Percentiles rank a stretch among this genome's conserved stretches.
Evolutionary conservation across 225 moss, liverwort and hornwort species (phyloP).

Genomic region (Pseudisothecium myosuroides): DNA sequence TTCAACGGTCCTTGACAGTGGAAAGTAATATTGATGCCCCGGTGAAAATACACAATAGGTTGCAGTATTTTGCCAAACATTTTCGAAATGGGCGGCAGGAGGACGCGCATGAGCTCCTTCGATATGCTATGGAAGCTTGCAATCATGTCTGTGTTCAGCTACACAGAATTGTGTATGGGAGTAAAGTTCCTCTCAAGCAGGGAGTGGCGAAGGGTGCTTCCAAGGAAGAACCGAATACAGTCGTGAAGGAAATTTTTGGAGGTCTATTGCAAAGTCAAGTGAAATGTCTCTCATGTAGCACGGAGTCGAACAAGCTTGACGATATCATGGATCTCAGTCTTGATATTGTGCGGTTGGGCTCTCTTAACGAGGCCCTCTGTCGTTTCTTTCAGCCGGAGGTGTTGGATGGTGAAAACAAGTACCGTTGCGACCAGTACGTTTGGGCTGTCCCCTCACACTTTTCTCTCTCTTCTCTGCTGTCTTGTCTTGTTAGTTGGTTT

Average conservation of each 20-base stretch:
- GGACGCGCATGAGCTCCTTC: conserved; percentile 78
- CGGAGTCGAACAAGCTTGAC: conserved; percentile 71
- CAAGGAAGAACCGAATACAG: conserved; percentile 68
- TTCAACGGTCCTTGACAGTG: conserved; percentile 47
- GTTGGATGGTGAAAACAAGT: conserved; percentile 76
- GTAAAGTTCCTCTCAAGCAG: conserved; percentile 30
- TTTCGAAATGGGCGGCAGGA: conserved; percentile 80
- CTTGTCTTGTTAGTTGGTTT: not conserved
- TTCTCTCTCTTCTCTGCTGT: not conserved
- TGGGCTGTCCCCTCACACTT: not conserved
- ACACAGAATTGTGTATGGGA: conserved; percentile 33
- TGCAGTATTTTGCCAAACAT: conserved; percentile 65
- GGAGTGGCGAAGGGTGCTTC: conserved; percentile 30
- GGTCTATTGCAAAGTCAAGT: conserved; percentile 76
- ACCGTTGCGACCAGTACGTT: conserved; percentile 65
- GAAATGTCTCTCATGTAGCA: conserved; percentile 54
- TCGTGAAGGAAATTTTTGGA: conserved; percentile 75
- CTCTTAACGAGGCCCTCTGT: conserved; percentile 54
- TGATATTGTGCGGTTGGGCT: conserved; percentile 49
- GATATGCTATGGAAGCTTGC: conserved; percentile 73
- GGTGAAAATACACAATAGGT: conserved; percentile 50
- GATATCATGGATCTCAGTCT: conserved; percentile 83
- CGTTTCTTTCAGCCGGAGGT: conserved; percentile 77
- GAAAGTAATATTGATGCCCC: conserved; percentile 57
- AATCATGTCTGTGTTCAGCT: conserved; percentile 68